A percentile compares a stretch with the other conserved stretches of the same genome.
Evolutionary conservation across 495 filamentous ascomycete species (phyloP).

Genomic region (Aspergillus campestris): DNA sequence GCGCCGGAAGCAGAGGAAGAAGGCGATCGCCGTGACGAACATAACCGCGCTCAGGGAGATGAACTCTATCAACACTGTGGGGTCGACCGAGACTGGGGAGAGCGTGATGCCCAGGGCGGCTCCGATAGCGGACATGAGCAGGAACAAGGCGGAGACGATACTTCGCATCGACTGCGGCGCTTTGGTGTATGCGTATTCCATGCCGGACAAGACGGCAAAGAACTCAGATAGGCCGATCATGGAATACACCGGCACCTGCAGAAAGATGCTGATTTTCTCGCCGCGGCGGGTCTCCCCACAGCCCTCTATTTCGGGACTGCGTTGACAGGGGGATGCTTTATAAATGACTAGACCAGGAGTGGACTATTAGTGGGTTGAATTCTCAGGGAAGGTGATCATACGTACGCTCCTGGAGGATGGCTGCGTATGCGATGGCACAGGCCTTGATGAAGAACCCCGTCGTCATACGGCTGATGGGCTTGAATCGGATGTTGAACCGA

Average conservation of each 20-base stretch:
- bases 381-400: not conserved
- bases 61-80: slow-evolving; percentile 40
- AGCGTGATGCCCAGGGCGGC: slow-evolving; percentile 12
- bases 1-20: slow-evolving; percentile 8
- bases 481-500: slow-evolving; percentile 26
- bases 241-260: slow-evolving; percentile 45
- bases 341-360: not conserved
- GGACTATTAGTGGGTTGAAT: not conserved
- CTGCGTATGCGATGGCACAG: slow-evolving; percentile 38
- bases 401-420: slow-evolving; percentile 30
- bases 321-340: not conserved
- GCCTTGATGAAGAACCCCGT: slow-evolving; percentile 34
- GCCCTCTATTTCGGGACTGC: not conserved
- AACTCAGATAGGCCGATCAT: slow-evolving; percentile 49
- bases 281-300: not conserved
- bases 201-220: slow-evolving; percentile 41
- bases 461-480: slow-evolving; percentile 41
- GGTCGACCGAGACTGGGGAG: slow-evolving; percentile 12
- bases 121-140: slow-evolving; percentile 9
- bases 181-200: slow-evolving; percentile 35
- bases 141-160: slow-evolving; percentile 13
- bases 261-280: slow-evolving; percentile 33
- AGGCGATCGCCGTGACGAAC: not conserved
- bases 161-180: slow-evolving; percentile 18
- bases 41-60: slow-evolving; percentile 22